Evolutionary conservation across 345 rosid genomes (phyloP).

Genomic region (Aquilaria malaccensis): DNA sequence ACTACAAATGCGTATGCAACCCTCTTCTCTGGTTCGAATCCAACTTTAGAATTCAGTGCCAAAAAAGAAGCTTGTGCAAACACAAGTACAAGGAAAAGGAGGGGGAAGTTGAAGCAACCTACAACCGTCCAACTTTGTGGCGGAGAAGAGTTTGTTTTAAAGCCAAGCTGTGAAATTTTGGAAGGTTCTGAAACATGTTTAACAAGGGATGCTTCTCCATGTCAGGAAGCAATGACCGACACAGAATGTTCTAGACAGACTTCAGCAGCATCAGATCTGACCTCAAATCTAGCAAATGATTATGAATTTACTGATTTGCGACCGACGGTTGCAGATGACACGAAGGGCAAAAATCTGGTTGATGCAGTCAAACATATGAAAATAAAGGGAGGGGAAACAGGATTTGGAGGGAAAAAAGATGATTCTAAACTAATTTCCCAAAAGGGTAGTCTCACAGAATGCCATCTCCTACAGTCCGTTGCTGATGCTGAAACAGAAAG

Average conservation of each 20-base stretch:
- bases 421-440: slow-evolving; percentile 20
- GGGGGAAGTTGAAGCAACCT: slow-evolving; percentile 49
- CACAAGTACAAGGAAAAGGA: slow-evolving; percentile 41
- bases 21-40: slow-evolving; percentile 32
- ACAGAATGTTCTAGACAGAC: slow-evolving; percentile 30
- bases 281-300: slow-evolving; percentile 25
- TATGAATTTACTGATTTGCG: slow-evolving; percentile 26
- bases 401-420: slow-evolving; percentile 20
- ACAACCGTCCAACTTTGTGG: slow-evolving; percentile 38
- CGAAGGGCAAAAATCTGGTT: slow-evolving; percentile 43
- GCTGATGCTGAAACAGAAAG: slow-evolving; percentile 75
- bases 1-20: slow-evolving; percentile 36
- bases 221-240: slow-evolving; percentile 32
- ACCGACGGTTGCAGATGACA: slow-evolving; percentile 24
- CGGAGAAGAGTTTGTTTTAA: slow-evolving; percentile 39
- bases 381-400: slow-evolving; percentile 33
- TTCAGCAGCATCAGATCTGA: slow-evolving; percentile 51
- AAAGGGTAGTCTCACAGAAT: slow-evolving; percentile 26
- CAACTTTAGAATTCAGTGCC: slow-evolving; percentile 42
- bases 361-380: slow-evolving; percentile 50
- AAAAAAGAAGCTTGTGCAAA: slow-evolving; percentile 35
- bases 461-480: slow-evolving; percentile 30
- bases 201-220: slow-evolving; percentile 75
- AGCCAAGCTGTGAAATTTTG: slow-evolving; percentile 29
- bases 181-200: slow-evolving; percentile 56